Evolutionary conservation across 139 green algal species (phyloP), one percentile per base, ranked within the genome.

Genomic region (Ulvella scutata): DNA sequence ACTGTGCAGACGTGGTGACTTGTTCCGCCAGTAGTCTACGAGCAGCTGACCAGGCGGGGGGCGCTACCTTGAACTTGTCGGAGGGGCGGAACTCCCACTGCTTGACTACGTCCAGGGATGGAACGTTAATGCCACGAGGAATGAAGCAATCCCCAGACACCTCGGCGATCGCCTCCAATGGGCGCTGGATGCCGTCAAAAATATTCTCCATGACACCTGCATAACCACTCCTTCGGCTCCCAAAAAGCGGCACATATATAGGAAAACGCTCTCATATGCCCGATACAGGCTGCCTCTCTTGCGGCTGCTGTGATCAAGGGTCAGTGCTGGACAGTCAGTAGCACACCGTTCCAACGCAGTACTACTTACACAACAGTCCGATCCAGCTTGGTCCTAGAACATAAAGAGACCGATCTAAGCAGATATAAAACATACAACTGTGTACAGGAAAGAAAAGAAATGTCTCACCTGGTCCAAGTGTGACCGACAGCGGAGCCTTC

Each of bases 101-200:
- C 26, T 79, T 86, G 33, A 79, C 85, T 10, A 83, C 79, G 80
- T 99, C 91, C 43, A 99, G 84, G 4, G 93, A 84, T 23, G 92
- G 92, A 4, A 97, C 87, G 43, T 92, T 87, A n/a, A 99, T 90
- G 73, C 95, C 95, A 7, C 95, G 84, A 0, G 95, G 95, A 76
- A 99, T 99, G 85, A 98, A 99, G 75, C 89, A 91, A 72, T 96
- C 90, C 10, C 84, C 87, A 23, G 76, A 81, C 44, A 74, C 73
- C 61, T 83, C n/a, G 20, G 95, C 94, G 80, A 99, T 99, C 13
- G 80, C 77, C 81, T 94, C 96, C 6, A 99, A 85, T 4, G 95
- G 95, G n/a, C 95, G 89, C 85, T 98, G 95, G 72, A 99, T 99
- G 29, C 95, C 95, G 75, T 99, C 95, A 79, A 99, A 99, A 43